Evolutionary conservation across 805 yeast genomes (phyloP).

Genomic region (Wilhelminamyces savonicus): DNA sequence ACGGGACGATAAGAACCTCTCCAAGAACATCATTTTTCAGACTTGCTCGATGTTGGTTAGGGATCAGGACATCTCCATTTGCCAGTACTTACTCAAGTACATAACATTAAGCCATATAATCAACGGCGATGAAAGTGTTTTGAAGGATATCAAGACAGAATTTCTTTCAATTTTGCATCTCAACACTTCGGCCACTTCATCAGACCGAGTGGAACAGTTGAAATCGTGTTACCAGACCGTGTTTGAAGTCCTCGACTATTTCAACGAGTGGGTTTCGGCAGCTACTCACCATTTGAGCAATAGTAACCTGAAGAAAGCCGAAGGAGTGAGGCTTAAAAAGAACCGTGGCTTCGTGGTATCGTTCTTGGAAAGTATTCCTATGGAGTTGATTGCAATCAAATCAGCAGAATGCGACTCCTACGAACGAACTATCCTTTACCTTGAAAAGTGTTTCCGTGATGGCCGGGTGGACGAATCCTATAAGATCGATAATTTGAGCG

Average conservation of each 20-base stretch:
- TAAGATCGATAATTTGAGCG: conserved; percentile 28
- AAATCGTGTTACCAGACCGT: conserved; percentile 65
- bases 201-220: conserved; percentile 51
- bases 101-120: conserved; percentile 60
- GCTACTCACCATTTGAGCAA: conserved; percentile 28
- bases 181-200: conserved; percentile 40
- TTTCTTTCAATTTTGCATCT: conserved; percentile 46
- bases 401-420: conserved; percentile 80
- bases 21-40: conserved; percentile 40
- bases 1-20: conserved; percentile 5
- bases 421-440: conserved; percentile 79
- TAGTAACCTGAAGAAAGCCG: conserved; percentile 9
- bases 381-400: conserved; percentile 64
- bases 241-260: conserved; percentile 75
- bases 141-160: conserved; percentile 49
- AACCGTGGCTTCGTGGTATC: conserved; percentile 29
- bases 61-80: conserved; percentile 63
- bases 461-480: conserved; percentile 14
- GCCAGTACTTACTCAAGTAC: conserved; percentile 73
- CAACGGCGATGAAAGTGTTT: conserved; percentile 31
- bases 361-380: conserved; percentile 55
- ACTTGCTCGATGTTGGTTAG: conserved; percentile 60
- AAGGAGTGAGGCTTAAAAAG: conserved; percentile 17
- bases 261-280: conserved; percentile 65
- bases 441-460: conserved; percentile 66